Evolutionary conservation across 2,329 filamentous ascomycete genomes (phyloP).

Genomic region (Monosporascus sp.): DNA sequence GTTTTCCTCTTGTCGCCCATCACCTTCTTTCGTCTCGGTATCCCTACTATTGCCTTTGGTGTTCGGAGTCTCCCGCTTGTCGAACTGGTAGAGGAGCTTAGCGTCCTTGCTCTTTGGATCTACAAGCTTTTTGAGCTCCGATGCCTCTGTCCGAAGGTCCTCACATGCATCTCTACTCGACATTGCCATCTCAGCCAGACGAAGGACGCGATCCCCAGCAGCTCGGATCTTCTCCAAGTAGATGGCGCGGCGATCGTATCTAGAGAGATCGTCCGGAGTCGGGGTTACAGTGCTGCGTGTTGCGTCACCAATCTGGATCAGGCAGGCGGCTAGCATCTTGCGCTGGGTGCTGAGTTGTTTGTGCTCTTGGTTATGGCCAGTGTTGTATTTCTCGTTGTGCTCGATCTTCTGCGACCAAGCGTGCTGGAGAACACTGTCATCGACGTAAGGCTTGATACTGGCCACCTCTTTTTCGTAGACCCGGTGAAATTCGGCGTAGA

Average conservation of each 20-base stretch:
- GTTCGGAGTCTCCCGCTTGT: constrained; percentile 6
- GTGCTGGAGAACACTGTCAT: constrained; percentile 14
- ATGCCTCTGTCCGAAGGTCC: constrained; percentile 19
- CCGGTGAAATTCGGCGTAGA: constrained; percentile 17
- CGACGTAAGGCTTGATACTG: constrained; percentile 17
- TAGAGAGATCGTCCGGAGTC: constrained; percentile 2
- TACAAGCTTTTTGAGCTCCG: constrained; percentile 19
- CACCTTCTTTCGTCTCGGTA: not conserved
- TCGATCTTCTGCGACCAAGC: constrained; percentile 23
- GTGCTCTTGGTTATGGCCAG: constrained; percentile 8
- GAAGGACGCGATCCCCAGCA: constrained; percentile 12
- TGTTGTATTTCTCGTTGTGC: constrained; percentile 9
- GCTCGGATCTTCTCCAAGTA: constrained; percentile 18
- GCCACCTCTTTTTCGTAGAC: constrained; percentile 18
- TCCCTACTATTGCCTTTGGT: not conserved
- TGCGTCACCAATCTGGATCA: constrained; percentile 17
- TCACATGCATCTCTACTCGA: constrained; percentile 15
- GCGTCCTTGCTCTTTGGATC: constrained; percentile 11
- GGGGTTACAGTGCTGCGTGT: constrained; percentile 6
- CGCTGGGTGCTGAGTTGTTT: constrained; percentile 17
- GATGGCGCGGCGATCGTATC: constrained; percentile 15
- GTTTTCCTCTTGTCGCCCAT: not conserved
- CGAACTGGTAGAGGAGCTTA: constrained; percentile 11
- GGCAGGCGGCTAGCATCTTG: constrained; percentile 19
- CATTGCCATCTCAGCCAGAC: constrained; percentile 14